Evolutionary conservation across 176 grass and related monocot species (phyloP).

Genomic region (Elymus sibiricus): DNA sequence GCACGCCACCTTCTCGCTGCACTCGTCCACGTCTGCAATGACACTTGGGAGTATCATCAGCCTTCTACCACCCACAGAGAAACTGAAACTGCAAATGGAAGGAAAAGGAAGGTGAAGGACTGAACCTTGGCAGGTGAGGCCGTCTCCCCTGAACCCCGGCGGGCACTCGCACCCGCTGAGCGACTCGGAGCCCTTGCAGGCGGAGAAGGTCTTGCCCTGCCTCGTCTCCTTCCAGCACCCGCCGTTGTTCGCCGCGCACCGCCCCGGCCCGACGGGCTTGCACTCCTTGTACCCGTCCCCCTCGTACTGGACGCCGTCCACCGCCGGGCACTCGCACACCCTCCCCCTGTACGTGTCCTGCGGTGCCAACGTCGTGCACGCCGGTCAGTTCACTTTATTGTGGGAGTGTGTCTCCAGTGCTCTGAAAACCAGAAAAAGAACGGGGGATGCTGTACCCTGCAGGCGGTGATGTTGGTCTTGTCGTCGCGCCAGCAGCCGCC

Average conservation of each 20-base stretch:
- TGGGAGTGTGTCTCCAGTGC: no score
- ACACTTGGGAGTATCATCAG: not conserved
- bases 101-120: not conserved
- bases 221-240: conserved; percentile 76
- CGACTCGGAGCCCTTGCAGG: conserved; percentile 59
- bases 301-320: conserved; percentile 62
- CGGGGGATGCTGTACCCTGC: conserved; percentile 33
- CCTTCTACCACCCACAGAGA: no score
- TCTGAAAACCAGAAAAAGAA: not conserved
- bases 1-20: conserved; percentile 70
- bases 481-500: conserved; percentile 75
- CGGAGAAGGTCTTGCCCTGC: conserved; percentile 57
- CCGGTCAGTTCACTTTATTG: no score
- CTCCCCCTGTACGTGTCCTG: conserved; percentile 95
- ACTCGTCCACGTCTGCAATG: conserved; percentile 75
- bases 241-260: conserved; percentile 76
- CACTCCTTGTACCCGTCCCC: conserved; percentile 85
- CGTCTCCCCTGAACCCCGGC: conserved; percentile 66
- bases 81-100: no score
- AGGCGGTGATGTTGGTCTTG: conserved; percentile 65
- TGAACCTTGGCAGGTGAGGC: conserved; percentile 55
- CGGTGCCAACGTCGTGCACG: not conserved
- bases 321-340: conserved; percentile 68
- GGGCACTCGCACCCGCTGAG: conserved; percentile 64
- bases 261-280: conserved; percentile 70